Evolutionary conservation across 176 grass and related monocot genomes (phyloP), one percentile per base, ranked within the genome.

Genomic region (Canna indica): DNA sequence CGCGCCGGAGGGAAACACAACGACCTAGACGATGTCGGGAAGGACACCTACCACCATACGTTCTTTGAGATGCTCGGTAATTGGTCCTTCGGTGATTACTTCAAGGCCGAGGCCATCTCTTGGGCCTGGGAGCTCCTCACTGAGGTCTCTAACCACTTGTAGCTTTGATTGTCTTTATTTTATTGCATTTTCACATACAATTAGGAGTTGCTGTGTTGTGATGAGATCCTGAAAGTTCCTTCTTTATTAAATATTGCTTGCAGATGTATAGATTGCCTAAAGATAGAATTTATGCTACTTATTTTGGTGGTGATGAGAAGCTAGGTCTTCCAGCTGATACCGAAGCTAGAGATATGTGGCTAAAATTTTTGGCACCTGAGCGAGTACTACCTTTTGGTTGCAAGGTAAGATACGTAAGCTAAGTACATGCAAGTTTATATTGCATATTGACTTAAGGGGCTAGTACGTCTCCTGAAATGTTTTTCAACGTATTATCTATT

Each of bases 21-120:
- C 82, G 94, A 99, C 47, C 85, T 99, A n/a, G 89, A 99, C 76
- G 94, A 99, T 59, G 94, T 99, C 6, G 94, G 94, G 3, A 99
- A 99, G 75, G 94, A 99, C 74, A 99, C 90, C 6, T 99, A 99
- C 73, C 94, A 99, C 69, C 94, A 93, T 61, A 99, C 94, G 61
- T 99, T 93, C 80, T 99, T 99, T 52, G 94, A 99, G 76, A 99
- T 99, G 94, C 86, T 99, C 0, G 90, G 94, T 20, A 99, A 90
- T 63, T 99, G 90, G 94, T 99, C 90, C 17, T 99, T 99, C 10
- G 90, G 94, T 6, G 80, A 90, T 47, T 99, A 99, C 81, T 99
- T 99, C 73, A 99, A 99, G 82, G 70, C 77, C 36, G 94, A 93
- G 34, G 94, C 89, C n/a, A 93, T 93, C 66, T 53, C 83, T 33